phyloP scores from a whole-genome alignment of 495 filamentous ascomycete genomes.

The Beverwykella pulmonaria region DNA sequence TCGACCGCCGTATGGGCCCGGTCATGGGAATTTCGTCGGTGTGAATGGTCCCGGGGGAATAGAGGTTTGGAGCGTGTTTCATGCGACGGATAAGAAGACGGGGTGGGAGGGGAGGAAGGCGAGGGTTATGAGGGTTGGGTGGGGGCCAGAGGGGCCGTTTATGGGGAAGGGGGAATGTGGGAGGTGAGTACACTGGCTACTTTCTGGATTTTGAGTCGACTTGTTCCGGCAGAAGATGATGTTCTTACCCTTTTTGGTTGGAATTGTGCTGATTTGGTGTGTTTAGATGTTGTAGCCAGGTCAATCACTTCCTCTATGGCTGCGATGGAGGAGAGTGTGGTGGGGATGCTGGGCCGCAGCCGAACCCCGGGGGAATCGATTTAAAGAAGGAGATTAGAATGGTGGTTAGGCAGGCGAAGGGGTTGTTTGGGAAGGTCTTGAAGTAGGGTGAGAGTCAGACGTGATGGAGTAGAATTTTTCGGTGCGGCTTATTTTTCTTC shows the following conservation, averaged over 20 bases:
- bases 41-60: constrained; percentile 22
- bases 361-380: not conserved
- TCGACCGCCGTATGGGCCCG: constrained; percentile 42
- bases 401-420: constrained; percentile 14
- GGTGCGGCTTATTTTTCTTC: too few relatives aligned
- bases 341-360: not conserved
- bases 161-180: constrained; percentile 32
- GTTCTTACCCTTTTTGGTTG: too few relatives aligned
- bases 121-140: constrained; percentile 41
- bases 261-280: too few relatives aligned
- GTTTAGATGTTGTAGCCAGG: constrained; percentile 13
- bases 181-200: too few relatives aligned
- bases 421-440: constrained; percentile 9
- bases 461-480: too few relatives aligned
- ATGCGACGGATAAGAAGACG: constrained; percentile 42
- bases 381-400: constrained; percentile 12
- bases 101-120: constrained; percentile 43
- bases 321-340: not conserved
- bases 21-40: constrained; percentile 43
- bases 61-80: constrained; percentile 42
- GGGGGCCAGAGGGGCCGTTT: constrained; percentile 15
- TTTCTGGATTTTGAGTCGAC: too few relatives aligned
- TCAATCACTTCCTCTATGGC: constrained; percentile 20
- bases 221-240: too few relatives aligned
- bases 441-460: not conserved